phyloP scores from a whole-genome alignment of 2,329 filamentous ascomycete genomes.

The Helicocarpus griseus region DNA sequence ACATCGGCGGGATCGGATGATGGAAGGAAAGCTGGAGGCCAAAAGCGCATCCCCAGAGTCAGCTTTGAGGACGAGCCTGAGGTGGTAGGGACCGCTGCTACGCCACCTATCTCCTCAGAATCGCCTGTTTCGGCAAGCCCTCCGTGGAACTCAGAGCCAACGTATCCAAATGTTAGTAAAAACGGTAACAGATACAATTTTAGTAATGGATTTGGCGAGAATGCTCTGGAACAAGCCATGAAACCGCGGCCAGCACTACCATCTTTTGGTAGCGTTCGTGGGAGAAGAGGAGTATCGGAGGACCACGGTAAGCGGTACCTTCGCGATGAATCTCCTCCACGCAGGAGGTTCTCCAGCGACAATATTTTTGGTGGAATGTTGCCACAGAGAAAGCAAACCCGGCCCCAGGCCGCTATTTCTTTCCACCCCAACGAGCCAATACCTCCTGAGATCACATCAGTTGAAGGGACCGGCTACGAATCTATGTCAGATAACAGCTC shows the following conservation, averaged over 20 bases:
- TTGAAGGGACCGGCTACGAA: slow-evolving; percentile 55
- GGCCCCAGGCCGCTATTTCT: not conserved
- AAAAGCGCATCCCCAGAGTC: slow-evolving; percentile 47
- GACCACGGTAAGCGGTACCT: slow-evolving; percentile 3
- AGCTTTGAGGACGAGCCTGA: slow-evolving; percentile 59
- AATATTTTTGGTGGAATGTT: slow-evolving; percentile 27
- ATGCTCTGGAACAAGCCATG: slow-evolving; percentile 48
- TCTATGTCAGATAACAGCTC: slow-evolving; percentile 47
- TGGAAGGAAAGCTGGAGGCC: slow-evolving; percentile 29
- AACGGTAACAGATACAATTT: not conserved
- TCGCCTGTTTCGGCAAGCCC: slow-evolving; percentile 27
- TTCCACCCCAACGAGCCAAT: slow-evolving; percentile 50
- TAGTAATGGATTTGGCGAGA: slow-evolving; percentile 17
- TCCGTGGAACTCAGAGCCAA: slow-evolving; percentile 21
- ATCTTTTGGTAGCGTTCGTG: slow-evolving; percentile 54
- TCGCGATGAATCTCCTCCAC: slow-evolving; percentile 24
- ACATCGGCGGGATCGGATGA: slow-evolving; percentile 42
- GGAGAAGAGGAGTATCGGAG: slow-evolving; percentile 23
- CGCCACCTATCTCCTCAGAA: slow-evolving; percentile 32
- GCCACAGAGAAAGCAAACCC: slow-evolving; percentile 1
- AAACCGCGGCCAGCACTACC: slow-evolving; percentile 51
- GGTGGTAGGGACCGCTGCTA: slow-evolving; percentile 36
- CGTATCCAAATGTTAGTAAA: slow-evolving; percentile 5
- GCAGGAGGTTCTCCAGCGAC: slow-evolving; percentile 26
- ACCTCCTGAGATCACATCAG: slow-evolving; percentile 60